phyloP scores from a whole-genome alignment of 1,284 basidiomycete species.

The Tilletia caries region DNA sequence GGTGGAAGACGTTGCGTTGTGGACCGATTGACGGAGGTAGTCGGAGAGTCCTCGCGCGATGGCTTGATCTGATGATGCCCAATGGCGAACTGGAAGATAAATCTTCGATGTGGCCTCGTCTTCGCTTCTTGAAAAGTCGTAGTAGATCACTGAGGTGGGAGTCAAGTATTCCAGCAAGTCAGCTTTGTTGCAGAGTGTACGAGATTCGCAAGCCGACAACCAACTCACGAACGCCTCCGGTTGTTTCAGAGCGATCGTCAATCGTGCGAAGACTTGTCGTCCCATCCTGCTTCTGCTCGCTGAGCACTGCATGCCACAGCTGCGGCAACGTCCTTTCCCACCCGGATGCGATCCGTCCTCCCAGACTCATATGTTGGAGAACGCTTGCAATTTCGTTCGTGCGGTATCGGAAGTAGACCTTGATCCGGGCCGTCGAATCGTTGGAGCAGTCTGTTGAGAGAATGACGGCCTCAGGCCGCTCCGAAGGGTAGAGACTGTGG shows the following conservation, averaged over 20 bases:
- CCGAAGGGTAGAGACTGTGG: background rate
- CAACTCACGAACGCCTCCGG: too few relatives aligned
- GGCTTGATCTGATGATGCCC: background rate
- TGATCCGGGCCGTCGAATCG: background rate
- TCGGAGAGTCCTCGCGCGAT: too few relatives aligned
- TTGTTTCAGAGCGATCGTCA: too few relatives aligned
- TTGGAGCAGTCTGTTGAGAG: conserved; percentile 1
- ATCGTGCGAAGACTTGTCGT: too few relatives aligned
- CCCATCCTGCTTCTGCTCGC: background rate
- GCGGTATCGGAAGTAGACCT: conserved; percentile 6
- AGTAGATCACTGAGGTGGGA: background rate
- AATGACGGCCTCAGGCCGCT: background rate
- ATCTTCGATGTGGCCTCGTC: background rate
- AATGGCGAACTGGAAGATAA: background rate
- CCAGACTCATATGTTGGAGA: background rate
- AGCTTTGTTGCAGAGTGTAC: too few relatives aligned
- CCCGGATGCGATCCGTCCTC: background rate
- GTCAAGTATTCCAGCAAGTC: too few relatives aligned
- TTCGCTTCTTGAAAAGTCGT: background rate
- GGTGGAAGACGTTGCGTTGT: too few relatives aligned
- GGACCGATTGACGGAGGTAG: too few relatives aligned
- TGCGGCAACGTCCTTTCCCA: background rate
- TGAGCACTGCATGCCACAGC: background rate
- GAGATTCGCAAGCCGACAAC: too few relatives aligned
- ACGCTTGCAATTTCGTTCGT: background rate